phyloP scores from a whole-genome alignment of 768 basidiomycete genomes.

The Amanita rimosa region DNA sequence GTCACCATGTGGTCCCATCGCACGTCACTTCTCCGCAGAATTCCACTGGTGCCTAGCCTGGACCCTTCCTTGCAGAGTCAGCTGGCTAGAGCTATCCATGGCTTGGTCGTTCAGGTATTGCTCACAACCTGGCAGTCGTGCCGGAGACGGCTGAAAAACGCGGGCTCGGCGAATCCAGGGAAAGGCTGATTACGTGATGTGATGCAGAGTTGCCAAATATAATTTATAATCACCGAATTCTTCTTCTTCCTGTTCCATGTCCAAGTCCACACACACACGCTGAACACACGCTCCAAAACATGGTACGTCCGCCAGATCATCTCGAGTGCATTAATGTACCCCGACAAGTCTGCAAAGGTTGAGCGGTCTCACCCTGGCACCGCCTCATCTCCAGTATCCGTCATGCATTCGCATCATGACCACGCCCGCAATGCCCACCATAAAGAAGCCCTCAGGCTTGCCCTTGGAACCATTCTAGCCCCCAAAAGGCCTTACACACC shows the following conservation, averaged over 20 bases:
- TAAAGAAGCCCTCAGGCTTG: conserved; percentile 40
- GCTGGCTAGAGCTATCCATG: too few species aligned
- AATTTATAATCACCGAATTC: neutral
- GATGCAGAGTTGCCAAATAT: neutral
- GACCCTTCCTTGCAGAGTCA: too few species aligned
- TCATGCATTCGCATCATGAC: neutral
- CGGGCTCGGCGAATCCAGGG: neutral
- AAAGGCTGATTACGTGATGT: neutral
- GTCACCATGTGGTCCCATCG: neutral
- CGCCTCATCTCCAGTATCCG: neutral
- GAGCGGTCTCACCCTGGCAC: neutral
- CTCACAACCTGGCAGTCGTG: too few species aligned
- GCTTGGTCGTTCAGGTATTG: too few species aligned
- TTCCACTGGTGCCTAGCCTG: too few species aligned
- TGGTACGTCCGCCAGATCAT: neutral
- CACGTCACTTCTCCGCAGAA: too few species aligned
- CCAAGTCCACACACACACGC: neutral
- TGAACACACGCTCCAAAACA: neutral
- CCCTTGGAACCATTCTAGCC: conserved; percentile 47
- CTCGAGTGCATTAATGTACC: neutral
- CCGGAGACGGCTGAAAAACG: too few species aligned
- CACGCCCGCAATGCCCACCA: conserved; percentile 21
- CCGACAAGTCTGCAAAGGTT: neutral
- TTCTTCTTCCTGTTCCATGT: neutral
- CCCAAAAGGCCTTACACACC: conserved; percentile 45